phyloP scores from a whole-genome alignment of 306 rosid species.

The Ziziphus jujuba region DNA sequence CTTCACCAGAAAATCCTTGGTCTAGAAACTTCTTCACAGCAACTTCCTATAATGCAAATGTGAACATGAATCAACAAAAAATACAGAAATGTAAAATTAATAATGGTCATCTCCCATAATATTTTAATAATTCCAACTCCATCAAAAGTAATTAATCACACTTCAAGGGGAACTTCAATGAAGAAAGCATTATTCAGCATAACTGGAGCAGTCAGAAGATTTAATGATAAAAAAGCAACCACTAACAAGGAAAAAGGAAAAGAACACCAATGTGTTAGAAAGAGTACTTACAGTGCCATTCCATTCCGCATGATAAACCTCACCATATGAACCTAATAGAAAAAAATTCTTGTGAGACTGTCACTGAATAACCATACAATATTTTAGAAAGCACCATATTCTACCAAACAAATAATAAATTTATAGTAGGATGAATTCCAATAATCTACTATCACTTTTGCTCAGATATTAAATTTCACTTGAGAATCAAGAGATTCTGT shows the following conservation, averaged over 20 bases:
- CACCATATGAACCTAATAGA: slow-evolving; percentile 71
- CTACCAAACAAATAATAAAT: too few species aligned
- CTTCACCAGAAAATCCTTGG: slow-evolving; percentile 97
- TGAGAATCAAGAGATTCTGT: too few species aligned
- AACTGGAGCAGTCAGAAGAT: slow-evolving; percentile 12
- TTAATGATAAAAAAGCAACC: slow-evolving; percentile 1
- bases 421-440: too few species aligned
- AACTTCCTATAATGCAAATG: slow-evolving; percentile 69
- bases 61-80: slow-evolving; percentile 13
- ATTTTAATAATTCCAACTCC: slow-evolving; percentile 7
- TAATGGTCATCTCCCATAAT: neutral
- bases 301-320: slow-evolving; percentile 88
- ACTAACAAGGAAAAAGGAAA: slow-evolving; percentile 1
- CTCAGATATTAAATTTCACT: too few species aligned
- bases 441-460: too few species aligned
- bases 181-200: slow-evolving; percentile 5
- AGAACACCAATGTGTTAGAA: slow-evolving; percentile 1
- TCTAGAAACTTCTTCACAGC: slow-evolving; percentile 97
- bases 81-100: neutral
- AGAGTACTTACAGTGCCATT: slow-evolving; percentile 89
- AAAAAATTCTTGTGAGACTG: slow-evolving; percentile 10
- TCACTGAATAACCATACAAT: neutral
- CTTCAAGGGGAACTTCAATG: neutral
- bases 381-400: slow-evolving; percentile 7
- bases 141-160: slow-evolving; percentile 5